Base-by-base conservation (phyloP, 2,329 filamentous ascomycete genomes). In the Penicillium crustosum region DNA sequence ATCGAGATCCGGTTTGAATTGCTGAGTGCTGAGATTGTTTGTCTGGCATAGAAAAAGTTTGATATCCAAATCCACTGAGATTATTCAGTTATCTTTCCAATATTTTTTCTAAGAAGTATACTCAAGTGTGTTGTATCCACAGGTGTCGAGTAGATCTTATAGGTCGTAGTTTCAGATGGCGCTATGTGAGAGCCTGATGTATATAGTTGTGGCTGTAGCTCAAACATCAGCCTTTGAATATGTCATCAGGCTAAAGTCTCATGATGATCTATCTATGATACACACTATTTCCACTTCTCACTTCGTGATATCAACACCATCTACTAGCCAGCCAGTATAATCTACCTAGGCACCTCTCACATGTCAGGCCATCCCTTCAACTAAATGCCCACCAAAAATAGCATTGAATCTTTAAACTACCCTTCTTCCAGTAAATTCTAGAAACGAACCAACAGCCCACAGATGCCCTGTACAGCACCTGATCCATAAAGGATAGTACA, bases 21-120 rank as follows among this genome's bases (percentile, higher is more conserved):
- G 36, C 33, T 49, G 17, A 9, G 15, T 54, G 38, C 35, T 17
- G 43, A 48, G 35, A n/a, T 25, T 49, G 19, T 21, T 35, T 42
- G 15, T 44, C 19, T 15, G 33, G 25, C 36, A 31, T 49, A 49
- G 52, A 55, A 36, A 57, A 57, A 43, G 33, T 48, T 56, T 31
- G 47, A 56, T 52, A 56, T 52, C 53, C 53, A 51, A 51, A 21
- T 33, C 17, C 19, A 51, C 29, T 42, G 19, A 17, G 19, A 13
- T 15, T 44, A 23, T 43, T 43, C 19, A 15, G 7, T 27, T 33
- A 43, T 21, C 5, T 36, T 36, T 9, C 15, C 2, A 6, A 23
- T 33, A 15, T 25, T 15, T 23, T 38, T 48, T 19, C 25, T 3
- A 15, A 39, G n/a, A 27, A 23, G 6, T 23, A n/a, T 21, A 13